A percentile compares a stretch with the other conserved stretches of the same genome.
Conservation (phyloP, 352 stramenopile species). For the Plasmopara viticola region DNA sequence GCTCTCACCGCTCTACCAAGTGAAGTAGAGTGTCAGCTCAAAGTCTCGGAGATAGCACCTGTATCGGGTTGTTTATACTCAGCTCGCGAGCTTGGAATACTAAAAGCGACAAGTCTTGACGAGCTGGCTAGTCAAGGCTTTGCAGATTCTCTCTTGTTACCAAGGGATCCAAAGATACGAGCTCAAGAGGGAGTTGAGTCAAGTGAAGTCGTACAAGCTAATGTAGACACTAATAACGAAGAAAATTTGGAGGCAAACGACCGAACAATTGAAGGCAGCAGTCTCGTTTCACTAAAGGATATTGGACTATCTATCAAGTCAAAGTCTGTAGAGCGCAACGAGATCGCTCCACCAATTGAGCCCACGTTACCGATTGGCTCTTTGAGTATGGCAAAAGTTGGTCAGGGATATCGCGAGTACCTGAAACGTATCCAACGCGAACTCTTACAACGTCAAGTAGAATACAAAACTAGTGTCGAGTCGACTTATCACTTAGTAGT, state of each 20-base stretch:
- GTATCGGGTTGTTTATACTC: slow-evolving; percentile 44
- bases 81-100: slow-evolving; percentile 38
- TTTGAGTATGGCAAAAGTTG: slow-evolving; percentile 25
- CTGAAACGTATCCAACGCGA: slow-evolving; percentile 18
- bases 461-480: not conserved
- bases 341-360: slow-evolving; percentile 31
- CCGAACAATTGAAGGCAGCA: slow-evolving; percentile 5
- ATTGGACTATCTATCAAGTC: slow-evolving; percentile 11
- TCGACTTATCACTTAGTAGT: slow-evolving; percentile 32
- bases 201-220: not conserved
- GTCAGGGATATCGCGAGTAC: slow-evolving; percentile 31
- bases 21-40: slow-evolving; percentile 31
- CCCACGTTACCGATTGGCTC: slow-evolving; percentile 25
- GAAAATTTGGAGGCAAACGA: slow-evolving; percentile 10
- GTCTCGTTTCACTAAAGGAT: slow-evolving; percentile 1
- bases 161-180: slow-evolving; percentile 7
- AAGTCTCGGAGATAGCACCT: slow-evolving; percentile 32
- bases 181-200: not conserved
- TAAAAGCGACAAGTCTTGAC: slow-evolving; percentile 22
- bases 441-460: slow-evolving; percentile 4
- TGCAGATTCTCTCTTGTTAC: slow-evolving; percentile 18
- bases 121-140: slow-evolving; percentile 19
- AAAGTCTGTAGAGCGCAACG: slow-evolving; percentile 30
- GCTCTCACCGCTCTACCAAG: slow-evolving; percentile 33
- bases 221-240: slow-evolving; percentile 2